Evolutionary conservation across 345 rosid genomes (phyloP).

Genomic region (Pistacia vera): DNA sequence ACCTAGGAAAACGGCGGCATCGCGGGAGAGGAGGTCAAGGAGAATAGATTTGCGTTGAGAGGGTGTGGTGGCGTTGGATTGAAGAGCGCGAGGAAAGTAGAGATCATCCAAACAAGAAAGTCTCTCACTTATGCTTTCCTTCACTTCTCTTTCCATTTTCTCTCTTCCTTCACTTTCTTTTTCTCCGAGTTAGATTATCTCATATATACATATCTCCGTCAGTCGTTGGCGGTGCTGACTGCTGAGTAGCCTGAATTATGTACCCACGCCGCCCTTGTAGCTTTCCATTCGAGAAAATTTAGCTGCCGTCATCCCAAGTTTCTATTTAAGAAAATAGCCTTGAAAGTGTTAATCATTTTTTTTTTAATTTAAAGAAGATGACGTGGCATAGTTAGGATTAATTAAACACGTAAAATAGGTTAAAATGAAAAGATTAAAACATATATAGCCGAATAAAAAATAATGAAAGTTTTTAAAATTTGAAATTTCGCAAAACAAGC

Average conservation of each 20-base stretch:
- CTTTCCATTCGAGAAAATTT: too few species aligned
- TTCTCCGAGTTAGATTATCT: background rate
- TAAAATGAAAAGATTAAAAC: too few species aligned
- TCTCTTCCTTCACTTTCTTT: slow-evolving; percentile 13
- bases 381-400: too few species aligned
- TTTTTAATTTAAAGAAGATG: too few species aligned
- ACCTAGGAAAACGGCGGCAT: slow-evolving; percentile 89
- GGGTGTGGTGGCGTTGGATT: slow-evolving; percentile 47
- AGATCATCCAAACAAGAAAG: slow-evolving; percentile 68
- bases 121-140: slow-evolving; percentile 59
- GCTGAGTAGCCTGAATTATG: background rate
- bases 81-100: slow-evolving; percentile 85
- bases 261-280: background rate
- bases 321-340: too few species aligned
- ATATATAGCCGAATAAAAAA: too few species aligned
- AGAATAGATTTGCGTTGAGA: slow-evolving; percentile 80
- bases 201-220: background rate
- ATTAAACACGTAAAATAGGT: too few species aligned
- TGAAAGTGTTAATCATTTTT: too few species aligned
- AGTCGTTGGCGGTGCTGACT: background rate
- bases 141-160: slow-evolving; percentile 25
- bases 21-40: slow-evolving; percentile 85
- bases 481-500: too few species aligned
- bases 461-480: too few species aligned
- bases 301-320: too few species aligned